Evolutionary conservation across 345 rosid species (phyloP).

Genomic region (Acer saccharum): DNA sequence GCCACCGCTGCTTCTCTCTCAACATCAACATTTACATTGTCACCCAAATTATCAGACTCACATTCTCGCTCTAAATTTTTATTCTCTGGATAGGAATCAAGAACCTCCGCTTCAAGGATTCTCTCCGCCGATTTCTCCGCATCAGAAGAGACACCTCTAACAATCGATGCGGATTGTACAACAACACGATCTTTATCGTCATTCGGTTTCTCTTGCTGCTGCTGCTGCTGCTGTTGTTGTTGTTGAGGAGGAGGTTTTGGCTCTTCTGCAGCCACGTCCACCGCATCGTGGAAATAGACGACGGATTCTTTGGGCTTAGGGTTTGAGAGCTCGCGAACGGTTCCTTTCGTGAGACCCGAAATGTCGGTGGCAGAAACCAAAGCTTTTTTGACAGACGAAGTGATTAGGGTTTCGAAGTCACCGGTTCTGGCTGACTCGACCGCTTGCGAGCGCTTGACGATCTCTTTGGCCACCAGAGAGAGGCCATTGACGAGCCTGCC

Average conservation of each 20-base stretch:
- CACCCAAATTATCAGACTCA: conserved; percentile 24
- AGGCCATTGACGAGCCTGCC: conserved; percentile 69
- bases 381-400: conserved; percentile 61
- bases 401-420: conserved; percentile 57
- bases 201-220: neutral
- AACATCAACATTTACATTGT: conserved; percentile 23
- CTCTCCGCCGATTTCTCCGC: conserved; percentile 7
- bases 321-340: conserved; percentile 49
- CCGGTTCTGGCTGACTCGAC: conserved; percentile 44
- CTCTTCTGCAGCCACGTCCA: neutral
- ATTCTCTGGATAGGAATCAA: conserved; percentile 22
- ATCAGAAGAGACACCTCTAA: neutral
- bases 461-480: conserved; percentile 75
- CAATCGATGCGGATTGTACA: conserved; percentile 10
- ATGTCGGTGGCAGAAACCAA: conserved; percentile 76
- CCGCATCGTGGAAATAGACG: conserved; percentile 49
- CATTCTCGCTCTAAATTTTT: conserved; percentile 24
- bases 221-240: neutral
- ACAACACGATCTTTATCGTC: neutral
- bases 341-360: conserved; percentile 79
- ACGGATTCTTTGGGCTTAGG: conserved; percentile 59
- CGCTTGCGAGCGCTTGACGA: conserved; percentile 55
- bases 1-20: conserved; percentile 19
- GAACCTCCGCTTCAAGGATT: conserved; percentile 17
- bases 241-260: neutral